phyloP scores from a whole-genome alignment of 73 alveolate genomes.

The Paramecium octaurelia region DNA sequence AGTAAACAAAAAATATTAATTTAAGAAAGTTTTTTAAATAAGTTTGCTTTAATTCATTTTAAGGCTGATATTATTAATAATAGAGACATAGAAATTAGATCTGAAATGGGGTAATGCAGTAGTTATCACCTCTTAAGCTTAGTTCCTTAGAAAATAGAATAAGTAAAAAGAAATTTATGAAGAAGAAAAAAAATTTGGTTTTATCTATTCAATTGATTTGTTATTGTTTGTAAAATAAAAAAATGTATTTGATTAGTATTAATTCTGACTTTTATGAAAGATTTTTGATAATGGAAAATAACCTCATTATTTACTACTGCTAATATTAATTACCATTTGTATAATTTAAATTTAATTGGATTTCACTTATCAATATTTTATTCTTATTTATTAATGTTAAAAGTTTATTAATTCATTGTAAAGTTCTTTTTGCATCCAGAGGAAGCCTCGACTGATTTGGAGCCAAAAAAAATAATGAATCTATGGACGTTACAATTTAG shows the following conservation, averaged over 20 bases:
- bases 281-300: no score
- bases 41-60: no score
- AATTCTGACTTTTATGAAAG: not conserved
- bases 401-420: not conserved
- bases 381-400: not conserved
- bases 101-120: no score
- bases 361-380: not conserved
- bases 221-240: no score
- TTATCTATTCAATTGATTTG: not conserved
- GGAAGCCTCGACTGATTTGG: not conserved
- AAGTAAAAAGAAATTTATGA: not conserved
- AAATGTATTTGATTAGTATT: not conserved
- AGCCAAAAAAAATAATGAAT: not conserved
- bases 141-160: not conserved
- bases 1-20: no score
- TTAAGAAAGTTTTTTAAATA: no score
- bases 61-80: not conserved
- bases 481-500: not conserved
- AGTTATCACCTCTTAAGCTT: not conserved
- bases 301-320: no score
- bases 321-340: no score
- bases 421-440: slow-evolving; percentile 8
- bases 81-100: not conserved
- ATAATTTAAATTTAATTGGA: not conserved
- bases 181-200: not conserved